Evolutionary conservation across 768 basidiomycete species (phyloP).

Genomic region (Phylloporus sp.): DNA sequence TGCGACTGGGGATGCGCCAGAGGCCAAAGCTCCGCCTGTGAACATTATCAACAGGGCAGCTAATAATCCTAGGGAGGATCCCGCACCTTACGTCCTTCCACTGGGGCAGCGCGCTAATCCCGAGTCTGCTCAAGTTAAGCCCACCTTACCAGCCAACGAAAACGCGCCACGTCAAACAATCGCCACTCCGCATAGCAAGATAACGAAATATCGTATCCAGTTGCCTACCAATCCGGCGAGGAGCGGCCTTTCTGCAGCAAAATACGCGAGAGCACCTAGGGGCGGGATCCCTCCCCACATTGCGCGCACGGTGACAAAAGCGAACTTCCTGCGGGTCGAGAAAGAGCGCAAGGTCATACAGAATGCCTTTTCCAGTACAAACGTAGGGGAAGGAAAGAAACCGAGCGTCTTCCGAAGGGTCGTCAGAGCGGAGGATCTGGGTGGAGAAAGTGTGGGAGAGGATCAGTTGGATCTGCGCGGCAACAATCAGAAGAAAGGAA

Average conservation of each 20-base stretch:
- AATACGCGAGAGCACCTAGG: slow-evolving; percentile 20
- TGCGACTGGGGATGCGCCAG: background rate
- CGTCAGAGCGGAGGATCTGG: background rate
- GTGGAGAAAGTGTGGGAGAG: background rate
- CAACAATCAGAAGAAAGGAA: slow-evolving; percentile 63
- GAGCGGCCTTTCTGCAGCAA: background rate
- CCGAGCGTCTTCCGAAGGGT: slow-evolving; percentile 26
- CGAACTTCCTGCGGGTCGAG: slow-evolving; percentile 22
- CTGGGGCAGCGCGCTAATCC: background rate
- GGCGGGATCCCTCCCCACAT: slow-evolving; percentile 31
- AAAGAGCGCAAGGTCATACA: slow-evolving; percentile 21
- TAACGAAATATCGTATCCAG: slow-evolving; percentile 3
- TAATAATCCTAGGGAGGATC: background rate
- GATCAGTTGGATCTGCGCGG: slow-evolving; percentile 63
- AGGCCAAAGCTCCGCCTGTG: background rate
- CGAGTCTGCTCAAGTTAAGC: slow-evolving; percentile 1
- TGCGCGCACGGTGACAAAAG: slow-evolving; percentile 30
- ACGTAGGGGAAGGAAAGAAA: slow-evolving; percentile 9
- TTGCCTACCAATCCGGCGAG: background rate
- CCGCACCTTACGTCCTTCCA: background rate
- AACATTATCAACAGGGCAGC: background rate
- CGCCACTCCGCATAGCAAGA: background rate
- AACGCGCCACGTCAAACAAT: background rate
- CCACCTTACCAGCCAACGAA: background rate
- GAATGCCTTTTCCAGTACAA: slow-evolving; percentile 7